A percentile compares a stretch with the other conserved stretches of the same genome.
phyloP scores from a whole-genome alignment of 2,329 filamentous ascomycete genomes.

The Colletotrichum navitas region DNA sequence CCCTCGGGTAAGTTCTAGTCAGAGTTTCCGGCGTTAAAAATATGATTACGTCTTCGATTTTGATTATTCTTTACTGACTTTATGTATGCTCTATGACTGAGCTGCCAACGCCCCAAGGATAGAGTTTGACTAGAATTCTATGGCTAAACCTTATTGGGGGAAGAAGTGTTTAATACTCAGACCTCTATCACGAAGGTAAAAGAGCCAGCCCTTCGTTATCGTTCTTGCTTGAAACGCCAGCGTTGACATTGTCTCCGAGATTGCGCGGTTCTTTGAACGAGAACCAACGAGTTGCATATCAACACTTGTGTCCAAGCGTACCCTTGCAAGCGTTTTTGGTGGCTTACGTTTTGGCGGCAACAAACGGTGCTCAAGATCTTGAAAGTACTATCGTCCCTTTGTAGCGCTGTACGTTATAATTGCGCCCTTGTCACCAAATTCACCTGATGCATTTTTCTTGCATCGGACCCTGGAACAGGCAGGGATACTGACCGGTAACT shows the following conservation, averaged over 20 bases:
- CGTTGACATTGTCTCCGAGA: background rate
- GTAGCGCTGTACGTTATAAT: background rate
- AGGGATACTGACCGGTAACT: background rate
- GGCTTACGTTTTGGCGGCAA: background rate
- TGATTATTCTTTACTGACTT: background rate
- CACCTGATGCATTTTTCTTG: background rate
- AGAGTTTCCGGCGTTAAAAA: background rate
- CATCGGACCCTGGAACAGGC: background rate
- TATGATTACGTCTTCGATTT: background rate
- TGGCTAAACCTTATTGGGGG: background rate
- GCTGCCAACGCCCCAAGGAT: background rate
- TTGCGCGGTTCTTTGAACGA: background rate
- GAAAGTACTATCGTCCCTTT: background rate
- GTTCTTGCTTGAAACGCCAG: background rate
- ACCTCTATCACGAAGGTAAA: background rate
- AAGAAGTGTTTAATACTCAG: too few relatives aligned
- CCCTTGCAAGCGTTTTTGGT: background rate
- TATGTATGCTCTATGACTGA: background rate
- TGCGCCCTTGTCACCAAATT: background rate
- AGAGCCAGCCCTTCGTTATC: background rate
- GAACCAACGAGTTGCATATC: background rate
- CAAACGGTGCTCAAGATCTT: background rate
- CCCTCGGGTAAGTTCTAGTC: too few relatives aligned
- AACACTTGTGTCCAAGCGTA: background rate
- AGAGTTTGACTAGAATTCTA: background rate